phyloP scores from a whole-genome alignment of 495 filamentous ascomycete genomes.

The Echria macrotheca region DNA sequence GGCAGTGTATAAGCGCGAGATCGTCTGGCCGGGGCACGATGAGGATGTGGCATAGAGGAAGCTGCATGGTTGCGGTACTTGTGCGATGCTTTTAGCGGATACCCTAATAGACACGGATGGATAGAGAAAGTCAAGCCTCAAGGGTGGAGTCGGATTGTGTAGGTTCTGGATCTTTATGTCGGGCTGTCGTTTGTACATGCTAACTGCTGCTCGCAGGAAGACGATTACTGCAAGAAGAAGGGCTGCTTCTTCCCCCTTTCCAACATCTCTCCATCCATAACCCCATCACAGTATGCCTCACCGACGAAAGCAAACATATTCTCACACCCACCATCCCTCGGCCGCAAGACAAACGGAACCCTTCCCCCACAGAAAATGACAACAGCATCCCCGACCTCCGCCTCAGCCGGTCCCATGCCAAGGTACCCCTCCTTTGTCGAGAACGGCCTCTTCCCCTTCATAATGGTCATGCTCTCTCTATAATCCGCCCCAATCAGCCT shows the following conservation, averaged over 20 bases:
- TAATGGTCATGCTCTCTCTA: not conserved
- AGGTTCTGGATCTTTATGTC: no score
- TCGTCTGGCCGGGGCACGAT: constrained; percentile 59
- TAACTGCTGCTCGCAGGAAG: no score
- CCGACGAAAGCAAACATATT: constrained; percentile 4
- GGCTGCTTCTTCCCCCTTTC: not conserved
- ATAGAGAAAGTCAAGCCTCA: no score
- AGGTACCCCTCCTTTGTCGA: constrained; percentile 13
- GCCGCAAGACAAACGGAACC: constrained; percentile 14
- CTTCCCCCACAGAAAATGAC: constrained; percentile 12
- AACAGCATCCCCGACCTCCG: constrained; percentile 7
- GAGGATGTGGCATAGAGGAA: no score
- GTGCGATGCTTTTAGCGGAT: no score
- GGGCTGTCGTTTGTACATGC: no score
- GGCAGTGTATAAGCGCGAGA: constrained; percentile 49
- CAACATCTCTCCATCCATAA: constrained; percentile 16
- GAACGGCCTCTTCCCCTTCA: constrained; percentile 10
- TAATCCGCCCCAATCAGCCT: not conserved
- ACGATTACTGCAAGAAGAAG: constrained; percentile 3
- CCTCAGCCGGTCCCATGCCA: constrained; percentile 13
- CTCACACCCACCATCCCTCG: not conserved
- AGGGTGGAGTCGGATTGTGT: no score
- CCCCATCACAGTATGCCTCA: constrained; percentile 17
- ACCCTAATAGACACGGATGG: no score
- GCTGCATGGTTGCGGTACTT: no score